A percentile compares a stretch with the other conserved stretches of the same genome.
These are phyloP conservation scores for Erythrobasidium hasegawianum DNA, from an alignment of 1,284 basidiomycete species.

Conservation along the genomic window DNA sequence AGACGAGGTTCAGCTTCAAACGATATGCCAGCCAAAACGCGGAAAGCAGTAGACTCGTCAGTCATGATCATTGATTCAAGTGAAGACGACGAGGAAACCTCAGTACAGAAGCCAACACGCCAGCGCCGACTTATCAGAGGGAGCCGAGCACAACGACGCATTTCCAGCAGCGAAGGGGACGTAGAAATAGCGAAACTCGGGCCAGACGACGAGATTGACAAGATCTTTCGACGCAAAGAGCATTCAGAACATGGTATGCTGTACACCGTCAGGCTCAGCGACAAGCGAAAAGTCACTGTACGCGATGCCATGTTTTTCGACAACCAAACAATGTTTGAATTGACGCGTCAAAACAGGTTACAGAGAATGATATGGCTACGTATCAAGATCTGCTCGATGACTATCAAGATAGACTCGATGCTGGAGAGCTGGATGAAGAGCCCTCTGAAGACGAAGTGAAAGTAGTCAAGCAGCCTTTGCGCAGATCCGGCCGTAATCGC, in stretches of 20 bases:
- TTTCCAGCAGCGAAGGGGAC: constrained; percentile 1
- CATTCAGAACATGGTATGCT: background rate
- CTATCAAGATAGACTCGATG: background rate
- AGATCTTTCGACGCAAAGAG: constrained; percentile 15
- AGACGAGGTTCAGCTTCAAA: no score
- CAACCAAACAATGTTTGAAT: background rate
- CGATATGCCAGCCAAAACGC: no score
- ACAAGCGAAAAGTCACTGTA: constrained; percentile 20
- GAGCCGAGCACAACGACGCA: background rate
- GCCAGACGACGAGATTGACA: constrained; percentile 31
- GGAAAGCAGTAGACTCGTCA: no score
- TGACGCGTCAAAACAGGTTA: constrained; percentile 13
- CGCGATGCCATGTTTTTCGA: no score
- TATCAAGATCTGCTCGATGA: constrained; percentile 33
- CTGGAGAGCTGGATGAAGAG: constrained; percentile 16
- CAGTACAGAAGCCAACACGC: no score
- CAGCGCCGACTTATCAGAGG: no score
- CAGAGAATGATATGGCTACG: constrained; percentile 2
- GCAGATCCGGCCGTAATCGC: background rate
- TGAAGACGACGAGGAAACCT: no score
- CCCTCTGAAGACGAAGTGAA: background rate
- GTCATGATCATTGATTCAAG: no score
- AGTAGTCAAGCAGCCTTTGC: background rate
- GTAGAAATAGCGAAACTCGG: constrained; percentile 4
- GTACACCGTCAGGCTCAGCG: constrained; percentile 29